Evolutionary conservation across 1,284 basidiomycete genomes (phyloP).

Genomic region (Naganishia cerealis): DNA sequence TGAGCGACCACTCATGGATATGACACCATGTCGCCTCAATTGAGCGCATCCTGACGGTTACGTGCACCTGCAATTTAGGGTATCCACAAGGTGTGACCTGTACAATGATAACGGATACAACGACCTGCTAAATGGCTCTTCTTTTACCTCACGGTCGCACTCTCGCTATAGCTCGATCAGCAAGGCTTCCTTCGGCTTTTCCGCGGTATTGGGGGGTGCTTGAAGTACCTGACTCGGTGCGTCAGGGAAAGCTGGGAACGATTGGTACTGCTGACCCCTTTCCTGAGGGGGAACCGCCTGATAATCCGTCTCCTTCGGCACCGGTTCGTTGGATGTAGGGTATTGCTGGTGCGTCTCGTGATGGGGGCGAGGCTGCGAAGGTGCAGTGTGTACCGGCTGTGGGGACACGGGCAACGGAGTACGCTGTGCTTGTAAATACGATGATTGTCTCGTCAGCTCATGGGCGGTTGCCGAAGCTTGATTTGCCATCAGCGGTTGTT

Average conservation of each 20-base stretch:
- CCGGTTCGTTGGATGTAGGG: conserved; percentile 21
- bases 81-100: background rate
- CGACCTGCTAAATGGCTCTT: background rate
- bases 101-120: background rate
- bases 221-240: conserved; percentile 14
- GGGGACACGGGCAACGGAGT: conserved; percentile 10
- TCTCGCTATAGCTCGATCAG: conserved; percentile 61
- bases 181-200: conserved; percentile 76
- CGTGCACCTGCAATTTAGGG: too few relatives aligned
- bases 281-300: conserved; percentile 5
- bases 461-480: conserved; percentile 35
- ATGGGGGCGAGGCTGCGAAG: background rate
- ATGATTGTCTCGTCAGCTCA: conserved; percentile 34
- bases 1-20: too few relatives aligned
- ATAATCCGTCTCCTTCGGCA: background rate
- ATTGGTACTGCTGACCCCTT: conserved; percentile 1
- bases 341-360: background rate
- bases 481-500: conserved; percentile 33
- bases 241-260: conserved; percentile 20
- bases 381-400: conserved; percentile 12
- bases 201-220: conserved; percentile 51
- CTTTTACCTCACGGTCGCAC: background rate
- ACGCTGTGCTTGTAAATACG: conserved; percentile 33
- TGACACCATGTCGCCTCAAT: too few relatives aligned
- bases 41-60: too few relatives aligned